A percentile compares a stretch with the other conserved stretches of the same genome.
Conservation (phyloP, 306 rosid species). For the Trifolium pratense region DNA sequence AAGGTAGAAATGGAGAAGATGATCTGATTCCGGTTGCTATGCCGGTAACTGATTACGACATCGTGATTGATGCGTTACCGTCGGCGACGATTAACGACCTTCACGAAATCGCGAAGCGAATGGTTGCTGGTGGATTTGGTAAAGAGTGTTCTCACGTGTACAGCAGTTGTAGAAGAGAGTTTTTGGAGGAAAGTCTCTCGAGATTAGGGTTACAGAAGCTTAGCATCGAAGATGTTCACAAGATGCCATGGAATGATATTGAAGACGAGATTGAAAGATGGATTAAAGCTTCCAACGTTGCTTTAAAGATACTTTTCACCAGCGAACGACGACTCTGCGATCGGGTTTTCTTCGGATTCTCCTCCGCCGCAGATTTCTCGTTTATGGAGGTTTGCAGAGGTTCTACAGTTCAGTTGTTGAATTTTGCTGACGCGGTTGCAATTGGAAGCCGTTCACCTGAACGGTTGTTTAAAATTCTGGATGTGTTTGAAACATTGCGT, state of each 20-base stretch:
- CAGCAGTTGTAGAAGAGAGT: constrained; percentile 84
- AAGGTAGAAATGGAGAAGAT: constrained; percentile 42
- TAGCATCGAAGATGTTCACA: constrained; percentile 86
- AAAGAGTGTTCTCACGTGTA: constrained; percentile 91
- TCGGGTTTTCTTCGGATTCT: constrained; percentile 78
- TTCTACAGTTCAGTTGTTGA: constrained; percentile 75
- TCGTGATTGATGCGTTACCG: constrained; percentile 86
- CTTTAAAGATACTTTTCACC: constrained; percentile 79
- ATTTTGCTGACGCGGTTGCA: constrained; percentile 82
- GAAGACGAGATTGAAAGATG: constrained; percentile 92
- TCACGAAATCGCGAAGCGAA: constrained; percentile 89
- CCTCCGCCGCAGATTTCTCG: constrained; percentile 76
- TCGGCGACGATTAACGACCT: constrained; percentile 79
- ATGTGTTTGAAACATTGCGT: constrained; percentile 79
- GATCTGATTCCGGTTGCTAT: constrained; percentile 73
- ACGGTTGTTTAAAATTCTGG: constrained; percentile 74
- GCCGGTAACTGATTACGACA: constrained; percentile 73
- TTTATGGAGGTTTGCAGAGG: constrained; percentile 96
- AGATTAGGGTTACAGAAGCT: constrained; percentile 88
- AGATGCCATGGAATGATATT: constrained; percentile 81
- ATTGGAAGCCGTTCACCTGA: constrained; percentile 89
- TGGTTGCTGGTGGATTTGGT: constrained; percentile 89
- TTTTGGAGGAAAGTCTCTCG: constrained; percentile 83
- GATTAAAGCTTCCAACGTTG: constrained; percentile 75
- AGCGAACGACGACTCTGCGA: constrained; percentile 83